Evolutionary conservation across 805 yeast species (phyloP), one percentile per base, ranked within the genome.

Genomic region (Candida ascalaphidarum): DNA sequence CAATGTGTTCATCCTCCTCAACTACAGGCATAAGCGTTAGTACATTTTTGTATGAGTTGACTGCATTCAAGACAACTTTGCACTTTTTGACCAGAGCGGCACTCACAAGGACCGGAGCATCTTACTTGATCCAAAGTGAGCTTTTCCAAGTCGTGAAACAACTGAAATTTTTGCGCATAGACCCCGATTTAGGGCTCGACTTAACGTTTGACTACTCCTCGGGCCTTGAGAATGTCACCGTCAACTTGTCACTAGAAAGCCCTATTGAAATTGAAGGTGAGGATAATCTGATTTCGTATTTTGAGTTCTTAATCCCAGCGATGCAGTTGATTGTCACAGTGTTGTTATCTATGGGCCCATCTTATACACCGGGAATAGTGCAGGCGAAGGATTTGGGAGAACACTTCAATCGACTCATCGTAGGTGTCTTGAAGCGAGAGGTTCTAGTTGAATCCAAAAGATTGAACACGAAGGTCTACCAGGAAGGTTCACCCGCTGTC

Each of bases 111-210:
- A 46, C 50, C 7, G 97, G 98, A 3, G 86, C 96, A 0, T 71
- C 73, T 27, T 79, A 77, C 31, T 58, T 89, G 29, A 53, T 86
- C 14, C 85, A 84, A 41, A 71, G 80, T 40, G 89, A 80, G 27
- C 50, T 89, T 6, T 77, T 86, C 48, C 68, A 74, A 11, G 60
- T 73, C 1, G 60, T 88, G 29, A 69, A 64, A 31, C 60, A 69
- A 9, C 71, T 79, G 22, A 55, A 55, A 12, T 70, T 85, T 36
- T 55, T 84, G 24, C 49, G 60, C 20, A 64, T 77, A 22, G 96
- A 88, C 49, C 86, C 92, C 1, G 95, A 81, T 45, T 57, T 85
- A 20, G 95, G 94, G 0, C 54, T 81, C 26, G 74, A 67, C 26
- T 48, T 78, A 27, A 49, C 57, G 3, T 58, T 70, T 29, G 68